Evolutionary conservation across 2,329 filamentous ascomycete species (phyloP).

Genomic region (Penicillium hordei): DNA sequence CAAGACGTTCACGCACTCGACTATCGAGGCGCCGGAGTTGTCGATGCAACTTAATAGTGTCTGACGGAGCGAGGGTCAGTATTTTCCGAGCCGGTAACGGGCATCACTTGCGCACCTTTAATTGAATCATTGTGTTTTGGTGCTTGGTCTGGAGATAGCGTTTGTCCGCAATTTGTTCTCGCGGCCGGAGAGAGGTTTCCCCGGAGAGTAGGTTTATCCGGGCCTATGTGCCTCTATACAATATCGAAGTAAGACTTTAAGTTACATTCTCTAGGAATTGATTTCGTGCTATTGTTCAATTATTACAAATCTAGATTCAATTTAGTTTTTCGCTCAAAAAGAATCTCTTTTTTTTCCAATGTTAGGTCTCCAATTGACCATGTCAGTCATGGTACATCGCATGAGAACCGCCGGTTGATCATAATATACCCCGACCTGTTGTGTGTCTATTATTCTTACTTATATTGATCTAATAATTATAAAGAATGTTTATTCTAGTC

Average conservation of each 20-base stretch:
- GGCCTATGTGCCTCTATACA: background rate
- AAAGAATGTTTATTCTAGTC: background rate
- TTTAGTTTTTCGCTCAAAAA: background rate
- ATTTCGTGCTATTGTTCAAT: background rate
- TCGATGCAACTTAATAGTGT: conserved; percentile 99
- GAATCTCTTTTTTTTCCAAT: no score
- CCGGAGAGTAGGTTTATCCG: conserved; percentile 22
- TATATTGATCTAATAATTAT: background rate
- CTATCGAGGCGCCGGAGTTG: conserved; percentile 95
- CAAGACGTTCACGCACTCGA: conserved; percentile 92
- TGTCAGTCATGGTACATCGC: background rate
- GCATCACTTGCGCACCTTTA: conserved; percentile 59
- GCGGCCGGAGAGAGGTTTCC: conserved; percentile 22
- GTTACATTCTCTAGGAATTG: background rate
- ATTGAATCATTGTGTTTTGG: conserved; percentile 75
- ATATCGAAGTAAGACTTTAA: background rate
- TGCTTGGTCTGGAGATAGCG: conserved; percentile 29
- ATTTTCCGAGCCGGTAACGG: background rate
- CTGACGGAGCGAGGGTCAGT: conserved; percentile 47
- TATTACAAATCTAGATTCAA: no score
- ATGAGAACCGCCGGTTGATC: background rate
- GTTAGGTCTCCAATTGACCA: background rate
- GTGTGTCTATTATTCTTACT: background rate
- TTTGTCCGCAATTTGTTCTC: conserved; percentile 25
- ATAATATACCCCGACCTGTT: background rate